Conservation (phyloP, 2,329 filamentous ascomycete genomes). For the Cryphonectria carpinicola region DNA sequence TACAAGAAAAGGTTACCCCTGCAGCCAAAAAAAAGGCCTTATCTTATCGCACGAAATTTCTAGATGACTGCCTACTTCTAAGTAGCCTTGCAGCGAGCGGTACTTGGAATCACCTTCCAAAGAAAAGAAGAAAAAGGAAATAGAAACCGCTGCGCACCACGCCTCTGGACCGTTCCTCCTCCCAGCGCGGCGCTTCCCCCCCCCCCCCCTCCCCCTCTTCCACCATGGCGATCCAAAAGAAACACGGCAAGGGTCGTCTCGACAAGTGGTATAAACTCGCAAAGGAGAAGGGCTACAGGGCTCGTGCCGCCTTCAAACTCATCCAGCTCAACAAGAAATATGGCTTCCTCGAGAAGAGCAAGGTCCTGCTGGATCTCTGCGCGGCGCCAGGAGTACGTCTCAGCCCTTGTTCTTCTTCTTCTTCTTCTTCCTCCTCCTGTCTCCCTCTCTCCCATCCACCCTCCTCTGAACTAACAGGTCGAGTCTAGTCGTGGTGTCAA, state of each 20-base stretch:
- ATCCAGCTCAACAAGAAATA: conserved; percentile 99
- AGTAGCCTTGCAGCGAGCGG: not conserved
- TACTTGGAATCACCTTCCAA: not conserved
- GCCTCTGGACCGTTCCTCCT: not conserved
- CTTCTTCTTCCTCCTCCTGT: not conserved
- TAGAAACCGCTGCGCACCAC: not conserved
- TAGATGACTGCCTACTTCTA: not conserved
- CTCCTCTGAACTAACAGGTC: conserved; percentile 10
- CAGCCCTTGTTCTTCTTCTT: not conserved
- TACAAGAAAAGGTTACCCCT: not conserved
- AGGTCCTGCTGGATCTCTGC: conserved; percentile 95
- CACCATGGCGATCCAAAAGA: conserved; percentile 94
- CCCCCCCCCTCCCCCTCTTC: not conserved
- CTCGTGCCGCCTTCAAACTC: conserved; percentile 95
- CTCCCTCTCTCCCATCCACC: not conserved
- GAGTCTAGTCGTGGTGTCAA: conserved; percentile 84
- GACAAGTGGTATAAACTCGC: conserved; percentile 99
- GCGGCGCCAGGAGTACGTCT: conserved; percentile 83
- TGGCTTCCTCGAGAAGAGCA: conserved; percentile 96
- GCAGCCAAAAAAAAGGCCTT: not conserved
- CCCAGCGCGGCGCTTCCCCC: not conserved
- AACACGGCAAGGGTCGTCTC: conserved; percentile 96
- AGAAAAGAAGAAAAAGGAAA: not conserved
- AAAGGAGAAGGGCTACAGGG: conserved; percentile 97
- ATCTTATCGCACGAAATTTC: conserved; percentile 15